These are phyloP conservation scores for Cordyceps tenuipes DNA, from an alignment of 2,329 filamentous ascomycete species.

Conservation along the genomic window DNA sequence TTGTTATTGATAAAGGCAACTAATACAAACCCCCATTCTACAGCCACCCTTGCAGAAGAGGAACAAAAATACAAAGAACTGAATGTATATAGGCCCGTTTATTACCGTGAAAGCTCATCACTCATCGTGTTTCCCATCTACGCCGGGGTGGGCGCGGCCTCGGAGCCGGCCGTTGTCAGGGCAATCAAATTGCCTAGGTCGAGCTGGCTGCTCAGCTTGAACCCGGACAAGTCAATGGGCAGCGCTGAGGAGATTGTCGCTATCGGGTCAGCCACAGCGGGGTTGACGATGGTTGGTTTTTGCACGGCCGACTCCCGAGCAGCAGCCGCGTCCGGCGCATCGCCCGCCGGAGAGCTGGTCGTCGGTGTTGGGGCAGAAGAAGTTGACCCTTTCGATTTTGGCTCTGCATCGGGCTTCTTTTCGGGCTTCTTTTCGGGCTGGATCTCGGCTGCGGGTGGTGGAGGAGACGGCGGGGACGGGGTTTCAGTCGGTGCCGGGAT, in stretches of 20 bases:
- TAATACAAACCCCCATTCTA: neutral
- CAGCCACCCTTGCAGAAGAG: neutral
- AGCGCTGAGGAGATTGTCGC: constrained; percentile 14
- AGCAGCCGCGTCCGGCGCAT: neutral
- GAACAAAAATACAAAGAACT: neutral
- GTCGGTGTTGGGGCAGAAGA: neutral
- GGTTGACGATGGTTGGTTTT: neutral
- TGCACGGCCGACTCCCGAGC: constrained; percentile 2
- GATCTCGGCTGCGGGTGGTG: constrained; percentile 7
- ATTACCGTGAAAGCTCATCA: neutral
- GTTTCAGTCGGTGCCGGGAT: neutral
- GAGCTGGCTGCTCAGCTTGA: constrained; percentile 35
- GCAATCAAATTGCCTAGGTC: constrained; percentile 34
- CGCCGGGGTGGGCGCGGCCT: neutral
- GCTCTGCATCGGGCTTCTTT: neutral
- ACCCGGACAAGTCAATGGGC: constrained; percentile 30
- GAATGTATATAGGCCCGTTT: neutral
- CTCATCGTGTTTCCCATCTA: neutral
- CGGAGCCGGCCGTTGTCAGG: neutral
- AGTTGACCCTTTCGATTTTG: neutral
- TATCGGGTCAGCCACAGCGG: neutral
- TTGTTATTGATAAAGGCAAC: neutral
- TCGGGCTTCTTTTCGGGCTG: no score
- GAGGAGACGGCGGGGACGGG: neutral
- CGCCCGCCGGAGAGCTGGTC: constrained; percentile 9